Base-by-base conservation (phyloP, 345 rosid species). In the Geranium rotundifolium region DNA sequence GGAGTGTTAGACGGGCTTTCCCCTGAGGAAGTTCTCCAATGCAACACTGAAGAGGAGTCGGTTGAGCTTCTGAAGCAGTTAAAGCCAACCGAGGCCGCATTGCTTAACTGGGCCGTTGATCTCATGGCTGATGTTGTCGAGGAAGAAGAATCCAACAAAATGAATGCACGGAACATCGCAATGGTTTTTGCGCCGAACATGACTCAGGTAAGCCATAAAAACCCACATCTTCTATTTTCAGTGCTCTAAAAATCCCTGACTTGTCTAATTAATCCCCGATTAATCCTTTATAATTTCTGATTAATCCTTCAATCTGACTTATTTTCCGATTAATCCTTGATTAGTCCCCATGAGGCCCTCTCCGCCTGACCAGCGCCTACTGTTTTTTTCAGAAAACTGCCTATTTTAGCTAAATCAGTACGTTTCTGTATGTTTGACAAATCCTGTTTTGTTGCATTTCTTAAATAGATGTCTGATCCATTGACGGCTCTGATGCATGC, bases 1-100 rank as follows among this genome's bases (percentile, higher is more conserved):
- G 97, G 99, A 15, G 95, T 93, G n/a, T 84, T 93, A 1, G 97
- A 93, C 37, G 96, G 96, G 65, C 91, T 93, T 72, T 93, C 97
- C 41, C 97, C 97, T 46, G 96, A 93, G 34, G 71, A 93, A 73
- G 97, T 89, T 73, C 90, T 93, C 9, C 80, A 83, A 56, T 88
- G 91, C 76, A 86, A 86, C 67, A 83, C 96, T 0, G 96, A 88
- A 58, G 96, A 91, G 59, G 91, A 81, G 50, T 87, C 84, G 16
- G 75, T 79, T 34, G 81, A 80, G 66, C 92, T 89, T 8, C 87
- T 87, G 8, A 84, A 81, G 79, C 90, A 87, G 71, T 67, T 92
- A 10, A 87, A 92, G 77, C 96, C 93, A 30, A 87, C 98, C 4
- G 96, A 91, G 70, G 65, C 89, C 59, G 95, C 98, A 34, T 71